These are phyloP conservation scores for Aspergillus hancockii DNA, from an alignment of 495 filamentous ascomycete genomes.

Conservation along the genomic window DNA sequence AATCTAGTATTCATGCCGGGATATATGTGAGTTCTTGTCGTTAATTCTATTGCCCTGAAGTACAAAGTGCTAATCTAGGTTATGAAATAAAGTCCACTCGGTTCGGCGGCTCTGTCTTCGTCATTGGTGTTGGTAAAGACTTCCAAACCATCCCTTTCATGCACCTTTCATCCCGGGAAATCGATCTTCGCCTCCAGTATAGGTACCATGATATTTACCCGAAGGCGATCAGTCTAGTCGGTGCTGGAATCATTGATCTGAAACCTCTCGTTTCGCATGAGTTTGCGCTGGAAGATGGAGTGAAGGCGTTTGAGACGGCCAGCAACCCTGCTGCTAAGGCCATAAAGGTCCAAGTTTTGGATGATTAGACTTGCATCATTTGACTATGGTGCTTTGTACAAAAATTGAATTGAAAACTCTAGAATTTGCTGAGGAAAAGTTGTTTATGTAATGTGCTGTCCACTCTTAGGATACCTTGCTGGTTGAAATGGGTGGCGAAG, in stretches of 20 bases:
- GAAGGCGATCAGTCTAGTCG: constrained; percentile 40
- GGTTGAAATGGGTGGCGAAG: no score
- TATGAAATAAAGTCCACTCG: constrained; percentile 35
- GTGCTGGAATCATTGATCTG: constrained; percentile 49
- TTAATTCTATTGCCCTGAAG: background rate
- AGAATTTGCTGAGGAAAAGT: no score
- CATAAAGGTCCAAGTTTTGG: constrained; percentile 27
- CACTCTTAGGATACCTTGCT: no score
- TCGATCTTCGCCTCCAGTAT: constrained; percentile 57
- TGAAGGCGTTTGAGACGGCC: constrained; percentile 24
- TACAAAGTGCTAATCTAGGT: background rate
- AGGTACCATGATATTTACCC: constrained; percentile 59
- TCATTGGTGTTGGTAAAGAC: constrained; percentile 57
- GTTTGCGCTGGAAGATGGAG: constrained; percentile 18
- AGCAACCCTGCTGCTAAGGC: constrained; percentile 18
- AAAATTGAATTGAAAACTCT: no score
- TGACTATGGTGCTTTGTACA: background rate
- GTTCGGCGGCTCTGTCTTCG: constrained; percentile 55
- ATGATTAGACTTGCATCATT: constrained; percentile 5
- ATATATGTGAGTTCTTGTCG: constrained; percentile 19
- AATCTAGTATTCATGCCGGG: constrained; percentile 52
- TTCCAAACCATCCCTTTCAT: constrained; percentile 63
- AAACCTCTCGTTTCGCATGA: constrained; percentile 65
- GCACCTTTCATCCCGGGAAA: constrained; percentile 59
- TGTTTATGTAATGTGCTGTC: no score